Percentiles rank a stretch among this genome's conserved stretches.
phyloP scores from a whole-genome alignment of 176 grass and related monocot species.

The Luzula sylvatica region DNA sequence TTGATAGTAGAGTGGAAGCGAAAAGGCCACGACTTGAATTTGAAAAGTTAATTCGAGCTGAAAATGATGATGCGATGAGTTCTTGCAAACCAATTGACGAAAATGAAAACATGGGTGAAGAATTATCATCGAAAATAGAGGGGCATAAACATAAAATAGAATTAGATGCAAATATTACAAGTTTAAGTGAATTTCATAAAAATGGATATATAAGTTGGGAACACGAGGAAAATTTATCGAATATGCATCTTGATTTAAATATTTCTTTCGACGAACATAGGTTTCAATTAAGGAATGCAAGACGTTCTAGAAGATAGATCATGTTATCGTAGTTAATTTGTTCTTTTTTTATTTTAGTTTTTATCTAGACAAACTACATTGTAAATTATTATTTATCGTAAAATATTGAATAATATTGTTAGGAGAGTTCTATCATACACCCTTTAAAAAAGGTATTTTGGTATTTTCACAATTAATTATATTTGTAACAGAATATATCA shows the following conservation, averaged over 20 bases:
- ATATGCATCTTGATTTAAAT: slow-evolving; percentile 48
- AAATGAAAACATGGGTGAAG: slow-evolving; percentile 10
- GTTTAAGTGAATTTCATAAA: slow-evolving; percentile 46
- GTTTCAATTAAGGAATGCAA: slow-evolving; percentile 27
- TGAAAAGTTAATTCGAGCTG: slow-evolving; percentile 15
- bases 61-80: slow-evolving; percentile 20
- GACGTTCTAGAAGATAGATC: slow-evolving; percentile 14
- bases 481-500: too few species aligned
- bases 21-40: slow-evolving; percentile 2
- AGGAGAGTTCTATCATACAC: too few species aligned
- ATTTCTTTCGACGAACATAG: slow-evolving; percentile 66
- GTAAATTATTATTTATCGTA: not conserved
- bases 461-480: too few species aligned
- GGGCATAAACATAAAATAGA: slow-evolving; percentile 34
- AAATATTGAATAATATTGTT: not conserved
- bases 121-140: not conserved
- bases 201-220: slow-evolving; percentile 48
- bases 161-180: slow-evolving; percentile 40
- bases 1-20: not conserved
- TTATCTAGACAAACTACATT: slow-evolving; percentile 11
- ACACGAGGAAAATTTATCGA: slow-evolving; percentile 41
- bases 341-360: slow-evolving; percentile 12
- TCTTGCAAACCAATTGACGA: slow-evolving; percentile 16
- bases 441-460: too few species aligned
- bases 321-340: not conserved